Conservation (phyloP, 1,139 yeast species). For the Spencermartinsiella ligniputridi region DNA sequence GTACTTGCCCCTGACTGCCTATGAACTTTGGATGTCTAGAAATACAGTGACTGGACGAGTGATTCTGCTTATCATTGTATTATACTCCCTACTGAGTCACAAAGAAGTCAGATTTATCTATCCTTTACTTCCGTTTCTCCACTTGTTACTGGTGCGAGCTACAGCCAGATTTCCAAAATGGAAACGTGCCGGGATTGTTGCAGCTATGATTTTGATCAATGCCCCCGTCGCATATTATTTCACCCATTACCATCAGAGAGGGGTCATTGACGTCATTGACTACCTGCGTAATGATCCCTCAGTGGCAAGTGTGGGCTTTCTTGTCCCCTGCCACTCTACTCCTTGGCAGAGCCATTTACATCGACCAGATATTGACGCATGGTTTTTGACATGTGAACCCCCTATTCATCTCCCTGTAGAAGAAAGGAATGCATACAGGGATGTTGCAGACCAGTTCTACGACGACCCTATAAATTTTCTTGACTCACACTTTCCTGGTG, state of each 20-base stretch:
- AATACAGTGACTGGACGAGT: slow-evolving; percentile 30
- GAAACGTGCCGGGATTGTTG: slow-evolving; percentile 11
- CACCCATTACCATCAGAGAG: slow-evolving; percentile 71
- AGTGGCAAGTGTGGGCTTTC: slow-evolving; percentile 59
- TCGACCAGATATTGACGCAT: slow-evolving; percentile 46
- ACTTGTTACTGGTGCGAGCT: slow-evolving; percentile 29
- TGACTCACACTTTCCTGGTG: slow-evolving; percentile 25
- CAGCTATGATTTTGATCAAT: slow-evolving; percentile 39
- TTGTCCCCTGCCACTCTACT: slow-evolving; percentile 96
- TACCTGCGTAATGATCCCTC: slow-evolving; percentile 44
- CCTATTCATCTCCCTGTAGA: slow-evolving; percentile 45
- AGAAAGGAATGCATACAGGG: slow-evolving; percentile 51
- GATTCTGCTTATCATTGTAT: slow-evolving; percentile 41
- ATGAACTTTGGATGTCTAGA: slow-evolving; percentile 36
- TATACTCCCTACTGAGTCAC: slow-evolving; percentile 67
- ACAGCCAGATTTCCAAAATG: slow-evolving; percentile 7
- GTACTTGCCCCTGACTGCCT: slow-evolving; percentile 55
- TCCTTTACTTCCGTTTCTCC: slow-evolving; percentile 74
- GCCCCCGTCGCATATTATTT: slow-evolving; percentile 48
- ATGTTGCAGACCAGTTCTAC: slow-evolving; percentile 83
- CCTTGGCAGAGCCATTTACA: slow-evolving; percentile 92
- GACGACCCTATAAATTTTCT: slow-evolving; percentile 50
- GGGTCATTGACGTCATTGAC: slow-evolving; percentile 66
- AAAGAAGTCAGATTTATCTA: slow-evolving; percentile 91
- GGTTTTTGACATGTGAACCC: slow-evolving; percentile 93